These are phyloP conservation scores for Pascua sp. DNA, from an alignment of 1,284 basidiomycete genomes.

Conservation along the genomic window DNA sequence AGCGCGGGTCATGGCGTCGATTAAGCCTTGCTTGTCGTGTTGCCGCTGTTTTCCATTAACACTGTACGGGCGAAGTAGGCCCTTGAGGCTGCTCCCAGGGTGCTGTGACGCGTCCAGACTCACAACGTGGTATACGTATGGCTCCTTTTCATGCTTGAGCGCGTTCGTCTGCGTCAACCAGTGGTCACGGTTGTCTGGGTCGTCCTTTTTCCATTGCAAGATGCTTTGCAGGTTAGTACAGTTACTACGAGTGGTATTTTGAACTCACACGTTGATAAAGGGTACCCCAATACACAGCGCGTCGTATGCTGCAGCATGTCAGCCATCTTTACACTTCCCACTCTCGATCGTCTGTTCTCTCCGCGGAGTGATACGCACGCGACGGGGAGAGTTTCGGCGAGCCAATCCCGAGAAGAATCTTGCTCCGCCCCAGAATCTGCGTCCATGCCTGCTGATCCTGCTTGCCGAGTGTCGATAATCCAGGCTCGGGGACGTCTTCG, in stretches of 20 bases:
- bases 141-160: constrained; percentile 36
- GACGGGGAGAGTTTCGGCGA: constrained; percentile 13
- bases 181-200: constrained; percentile 37
- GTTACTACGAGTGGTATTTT: no score
- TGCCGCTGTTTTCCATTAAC: no score
- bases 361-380: constrained; percentile 1
- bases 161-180: constrained; percentile 49
- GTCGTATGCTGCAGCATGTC: constrained; percentile 42
- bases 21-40: no score
- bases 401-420: constrained; percentile 16
- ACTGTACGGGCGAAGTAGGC: no score
- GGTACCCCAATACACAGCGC: constrained; percentile 51
- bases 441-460: constrained; percentile 8
- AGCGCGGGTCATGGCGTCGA: no score
- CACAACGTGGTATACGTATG: constrained; percentile 50
- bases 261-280: constrained; percentile 44
- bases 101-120: no score
- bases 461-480: constrained; percentile 10
- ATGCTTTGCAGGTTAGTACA: constrained; percentile 19
- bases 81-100: no score
- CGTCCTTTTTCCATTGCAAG: constrained; percentile 30
- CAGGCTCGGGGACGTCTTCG: neutral
- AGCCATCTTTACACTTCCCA: neutral
- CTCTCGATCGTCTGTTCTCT: no score
- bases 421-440: constrained; percentile 9